Base-by-base conservation (phyloP, 2,329 filamentous ascomycete genomes). In the Apiospora hydei region DNA sequence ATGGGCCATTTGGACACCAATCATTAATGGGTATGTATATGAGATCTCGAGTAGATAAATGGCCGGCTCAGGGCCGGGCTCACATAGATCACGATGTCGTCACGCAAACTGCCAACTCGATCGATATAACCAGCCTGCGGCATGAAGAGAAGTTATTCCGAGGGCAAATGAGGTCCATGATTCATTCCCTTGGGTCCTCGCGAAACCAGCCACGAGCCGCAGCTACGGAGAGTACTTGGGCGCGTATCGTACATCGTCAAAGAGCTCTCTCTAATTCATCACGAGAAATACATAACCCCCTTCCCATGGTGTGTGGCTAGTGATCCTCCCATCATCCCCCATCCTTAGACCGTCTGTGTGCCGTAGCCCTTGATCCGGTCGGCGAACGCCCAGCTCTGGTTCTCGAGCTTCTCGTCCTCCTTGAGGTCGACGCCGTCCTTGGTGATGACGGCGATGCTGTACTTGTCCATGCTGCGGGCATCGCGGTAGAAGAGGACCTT, bases 401-500 rank as follows among this genome's bases (percentile, higher is more conserved):
- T 89, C 88, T 98, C 95, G 76, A 99, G 88, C 88, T 95, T 91
- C 87, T 97, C 93, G 78, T 93, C 86, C 84, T 97, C 91, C 82
- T 92, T 92, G 76, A 98, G 82, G 71, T 97, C 93, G 72, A 98
- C 91, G n/a, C 93, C 94, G 68, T 94, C 94, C 84, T 94, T 93
- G 71, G 94, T 96, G 71, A 99, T 88, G 71, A 98, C 88, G 26
- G 96, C 96, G 81, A 98, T 92, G 76, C 94, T 96, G 86, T 98
- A 99, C 77, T 89, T 88, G 84, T 98, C 95, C 84, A 96, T 85
- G 85, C 94, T 97, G 83, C 96, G 91, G 64, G 96, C 96, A 84
- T 99, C 96, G 78, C 96, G 90, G 88, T 99, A 99, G 87, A 94
- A 99, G 73, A 99, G 88, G 70, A 98, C 96, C 89, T 98, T 98